phyloP scores from a whole-genome alignment of 495 filamentous ascomycete species.

The Aspergillus cavernicola region DNA sequence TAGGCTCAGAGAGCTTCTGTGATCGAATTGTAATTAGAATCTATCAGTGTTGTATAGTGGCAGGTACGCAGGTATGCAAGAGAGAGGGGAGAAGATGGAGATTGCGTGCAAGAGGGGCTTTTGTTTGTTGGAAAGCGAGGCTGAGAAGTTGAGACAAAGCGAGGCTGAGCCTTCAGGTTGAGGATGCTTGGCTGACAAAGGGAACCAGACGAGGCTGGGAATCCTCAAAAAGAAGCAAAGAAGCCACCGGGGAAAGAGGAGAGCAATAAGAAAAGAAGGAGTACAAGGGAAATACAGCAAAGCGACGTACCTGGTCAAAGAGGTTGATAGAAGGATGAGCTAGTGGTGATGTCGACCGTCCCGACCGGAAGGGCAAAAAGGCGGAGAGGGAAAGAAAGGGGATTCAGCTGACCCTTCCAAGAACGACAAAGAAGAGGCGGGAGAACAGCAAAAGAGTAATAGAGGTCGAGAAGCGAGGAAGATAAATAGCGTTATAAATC shows the following conservation, averaged over 20 bases:
- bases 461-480: conserved; percentile 8
- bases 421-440: conserved; percentile 1
- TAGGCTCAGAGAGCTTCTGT: conserved; percentile 40
- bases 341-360: conserved; percentile 26
- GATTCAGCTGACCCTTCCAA: conserved; percentile 20
- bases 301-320: conserved; percentile 16
- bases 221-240: not conserved
- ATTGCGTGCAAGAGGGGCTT: conserved; percentile 4
- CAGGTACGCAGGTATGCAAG: conserved; percentile 16
- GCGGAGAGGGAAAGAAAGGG: conserved; percentile 25
- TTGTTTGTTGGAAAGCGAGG: conserved; percentile 16
- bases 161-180: conserved; percentile 15
- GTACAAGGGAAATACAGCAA: conserved; percentile 1
- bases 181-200: conserved; percentile 16
- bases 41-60: not conserved
- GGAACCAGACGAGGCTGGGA: conserved; percentile 7
- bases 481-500: conserved; percentile 16
- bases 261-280: not conserved
- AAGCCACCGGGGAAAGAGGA: not conserved
- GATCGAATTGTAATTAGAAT: conserved; percentile 14
- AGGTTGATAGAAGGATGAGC: conserved; percentile 17
- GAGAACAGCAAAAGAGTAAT: conserved; percentile 10
- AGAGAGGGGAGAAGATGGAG: conserved; percentile 17
- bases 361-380: conserved; percentile 24
- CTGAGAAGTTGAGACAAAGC: conserved; percentile 8